A percentile compares a stretch with the other conserved stretches of the same genome.
phyloP scores from a whole-genome alignment of 805 yeast genomes.

The Spathaspora passalidarum region DNA sequence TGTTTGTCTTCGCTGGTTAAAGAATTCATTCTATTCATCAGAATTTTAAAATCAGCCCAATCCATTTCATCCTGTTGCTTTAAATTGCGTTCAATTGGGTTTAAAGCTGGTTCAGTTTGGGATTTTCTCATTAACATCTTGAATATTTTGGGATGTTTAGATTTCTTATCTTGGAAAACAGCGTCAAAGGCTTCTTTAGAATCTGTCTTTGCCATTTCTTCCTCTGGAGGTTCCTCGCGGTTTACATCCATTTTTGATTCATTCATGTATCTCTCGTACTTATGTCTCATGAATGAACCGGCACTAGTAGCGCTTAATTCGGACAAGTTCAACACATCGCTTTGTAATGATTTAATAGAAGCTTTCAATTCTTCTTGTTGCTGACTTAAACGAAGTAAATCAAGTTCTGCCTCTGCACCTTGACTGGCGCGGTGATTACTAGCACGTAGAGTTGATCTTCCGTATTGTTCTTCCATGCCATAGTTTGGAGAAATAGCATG shows the following conservation, averaged over 20 bases:
- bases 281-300: slow-evolving; percentile 78
- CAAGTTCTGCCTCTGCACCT: slow-evolving; percentile 20
- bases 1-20: slow-evolving; percentile 67
- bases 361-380: slow-evolving; percentile 38
- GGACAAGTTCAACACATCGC: slow-evolving; percentile 49
- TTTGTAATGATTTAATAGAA: slow-evolving; percentile 40
- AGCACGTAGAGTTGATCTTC: background rate
- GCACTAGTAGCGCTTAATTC: slow-evolving; percentile 89
- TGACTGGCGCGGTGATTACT: background rate
- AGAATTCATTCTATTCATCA: slow-evolving; percentile 70
- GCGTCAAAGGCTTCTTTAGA: slow-evolving; percentile 32
- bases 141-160: slow-evolving; percentile 43
- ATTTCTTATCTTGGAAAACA: slow-evolving; percentile 40
- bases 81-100: slow-evolving; percentile 32
- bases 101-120: slow-evolving; percentile 17
- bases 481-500: slow-evolving; percentile 9
- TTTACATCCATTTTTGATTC: slow-evolving; percentile 18
- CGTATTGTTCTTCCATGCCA: background rate
- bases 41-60: slow-evolving; percentile 46
- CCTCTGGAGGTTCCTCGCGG: slow-evolving; percentile 10
- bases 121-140: slow-evolving; percentile 39
- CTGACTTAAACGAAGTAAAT: slow-evolving; percentile 22
- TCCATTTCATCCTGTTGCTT: slow-evolving; percentile 30
- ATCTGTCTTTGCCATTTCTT: slow-evolving; percentile 4
- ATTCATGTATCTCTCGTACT: slow-evolving; percentile 39